Percentiles rank a stretch among this genome's conserved stretches.
Conservation (phyloP, 2,329 filamentous ascomycete species). For the Fusarium nodosum region DNA sequence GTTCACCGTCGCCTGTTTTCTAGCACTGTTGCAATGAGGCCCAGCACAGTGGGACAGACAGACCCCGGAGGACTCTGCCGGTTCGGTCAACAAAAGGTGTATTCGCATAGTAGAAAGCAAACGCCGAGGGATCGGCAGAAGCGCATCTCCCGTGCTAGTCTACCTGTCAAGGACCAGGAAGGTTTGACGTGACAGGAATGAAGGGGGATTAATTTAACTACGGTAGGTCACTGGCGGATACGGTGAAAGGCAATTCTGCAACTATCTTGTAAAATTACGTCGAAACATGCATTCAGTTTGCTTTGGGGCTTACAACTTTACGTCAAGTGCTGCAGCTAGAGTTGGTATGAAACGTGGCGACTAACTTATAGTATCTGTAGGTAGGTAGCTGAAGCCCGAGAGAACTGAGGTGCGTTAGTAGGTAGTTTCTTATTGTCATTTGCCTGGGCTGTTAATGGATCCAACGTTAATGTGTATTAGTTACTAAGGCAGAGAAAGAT, state of each 20-base stretch:
- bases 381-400: not conserved
- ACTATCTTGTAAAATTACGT: not conserved
- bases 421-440: not conserved
- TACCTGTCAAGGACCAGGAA: conserved; percentile 14
- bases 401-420: conserved; percentile 5
- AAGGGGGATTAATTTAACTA: conserved; percentile 14
- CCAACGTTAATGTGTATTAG: too few species aligned
- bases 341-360: conserved; percentile 13
- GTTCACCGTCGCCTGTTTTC: not conserved
- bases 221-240: not conserved
- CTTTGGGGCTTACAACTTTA: conserved; percentile 13
- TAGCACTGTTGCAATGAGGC: conserved; percentile 4
- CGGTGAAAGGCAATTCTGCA: not conserved
- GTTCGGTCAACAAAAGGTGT: not conserved
- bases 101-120: not conserved
- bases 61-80: conserved; percentile 1
- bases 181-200: conserved; percentile 13
- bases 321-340: conserved; percentile 5
- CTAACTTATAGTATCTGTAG: conserved; percentile 1
- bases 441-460: not conserved
- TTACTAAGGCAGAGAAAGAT: conserved; percentile 15
- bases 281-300: conserved; percentile 27
- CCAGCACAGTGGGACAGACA: conserved; percentile 5
- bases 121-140: conserved; percentile 33
- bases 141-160: conserved; percentile 5